Evolutionary conservation across 805 yeast species (phyloP).

Genomic region (Saturnispora serradocipensis): DNA sequence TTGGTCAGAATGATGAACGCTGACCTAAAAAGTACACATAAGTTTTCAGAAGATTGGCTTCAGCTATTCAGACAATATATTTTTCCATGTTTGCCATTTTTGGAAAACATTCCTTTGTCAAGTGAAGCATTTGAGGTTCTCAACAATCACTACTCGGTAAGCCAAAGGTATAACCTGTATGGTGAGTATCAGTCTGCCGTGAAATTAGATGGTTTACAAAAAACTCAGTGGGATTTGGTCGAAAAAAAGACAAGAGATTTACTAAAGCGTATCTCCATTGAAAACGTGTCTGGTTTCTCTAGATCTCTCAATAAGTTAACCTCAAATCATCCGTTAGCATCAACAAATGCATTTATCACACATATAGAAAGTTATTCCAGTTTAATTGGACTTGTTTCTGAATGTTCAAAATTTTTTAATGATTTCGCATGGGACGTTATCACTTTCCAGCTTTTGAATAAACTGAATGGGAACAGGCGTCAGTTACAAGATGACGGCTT

Average conservation of each 20-base stretch:
- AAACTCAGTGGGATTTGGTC: conserved; percentile 52
- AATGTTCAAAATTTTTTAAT: conserved; percentile 67
- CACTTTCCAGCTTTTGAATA: conserved; percentile 60
- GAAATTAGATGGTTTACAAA: conserved; percentile 46
- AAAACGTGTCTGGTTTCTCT: conserved; percentile 66
- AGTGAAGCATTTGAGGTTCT: conserved; percentile 53
- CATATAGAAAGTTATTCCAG: conserved; percentile 92
- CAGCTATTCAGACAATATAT: conserved; percentile 55
- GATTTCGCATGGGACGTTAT: conserved; percentile 79
- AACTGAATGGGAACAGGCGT: conserved; percentile 61
- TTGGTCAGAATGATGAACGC: conserved; percentile 49
- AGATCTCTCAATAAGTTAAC: conserved; percentile 63
- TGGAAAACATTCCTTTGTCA: conserved; percentile 50
- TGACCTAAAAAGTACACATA: conserved; percentile 25
- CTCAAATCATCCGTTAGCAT: conserved; percentile 69
- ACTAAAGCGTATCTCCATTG: conserved; percentile 73
- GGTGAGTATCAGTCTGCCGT: conserved; percentile 62
- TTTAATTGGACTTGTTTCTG: conserved; percentile 66
- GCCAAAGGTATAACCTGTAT: conserved; percentile 64
- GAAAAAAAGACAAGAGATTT: conserved; percentile 73
- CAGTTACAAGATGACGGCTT: conserved; percentile 71
- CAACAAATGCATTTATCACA: conserved; percentile 58
- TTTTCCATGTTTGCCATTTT: conserved; percentile 49
- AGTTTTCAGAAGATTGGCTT: conserved; percentile 36
- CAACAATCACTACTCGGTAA: conserved; percentile 39